Percentiles rank a stretch among this genome's conserved stretches.
Conservation (phyloP, 2,329 filamentous ascomycete species). For the Coniochaeta pulveracea region DNA sequence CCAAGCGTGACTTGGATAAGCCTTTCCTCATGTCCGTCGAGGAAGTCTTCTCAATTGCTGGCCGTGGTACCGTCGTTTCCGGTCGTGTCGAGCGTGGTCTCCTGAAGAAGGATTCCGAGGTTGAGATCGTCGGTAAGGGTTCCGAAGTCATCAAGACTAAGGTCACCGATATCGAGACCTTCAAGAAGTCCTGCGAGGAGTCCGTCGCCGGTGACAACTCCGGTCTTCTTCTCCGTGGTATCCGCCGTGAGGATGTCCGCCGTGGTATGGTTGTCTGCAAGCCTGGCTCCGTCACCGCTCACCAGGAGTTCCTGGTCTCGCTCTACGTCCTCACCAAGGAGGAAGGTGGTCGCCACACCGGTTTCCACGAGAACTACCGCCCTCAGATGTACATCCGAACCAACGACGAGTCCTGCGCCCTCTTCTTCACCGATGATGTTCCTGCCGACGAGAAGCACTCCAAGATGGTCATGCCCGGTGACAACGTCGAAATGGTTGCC, state of each 20-base stretch:
- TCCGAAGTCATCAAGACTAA: constrained; percentile 85
- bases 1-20: constrained; percentile 88
- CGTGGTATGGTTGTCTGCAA: constrained; percentile 90
- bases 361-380: constrained; percentile 92
- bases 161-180: constrained; percentile 98
- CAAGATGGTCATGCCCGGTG: constrained; percentile 93
- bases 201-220: constrained; percentile 97
- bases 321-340: constrained; percentile 97
- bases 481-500: constrained; percentile 97
- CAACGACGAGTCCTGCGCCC: constrained; percentile 65
- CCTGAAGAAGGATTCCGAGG: constrained; percentile 86
- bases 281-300: constrained; percentile 74
- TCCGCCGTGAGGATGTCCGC: constrained; percentile 87
- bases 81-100: constrained; percentile 94
- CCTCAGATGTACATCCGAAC: constrained; percentile 95
- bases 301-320: constrained; percentile 86
- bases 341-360: constrained; percentile 93
- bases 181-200: constrained; percentile 99
- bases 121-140: constrained; percentile 89
- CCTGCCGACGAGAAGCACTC: constrained; percentile 55
- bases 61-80: constrained; percentile 92
- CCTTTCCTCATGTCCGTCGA: constrained; percentile 99
- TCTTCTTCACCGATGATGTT: constrained; percentile 73
- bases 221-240: constrained; percentile 86
- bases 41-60: constrained; percentile 80